Conservation (phyloP, 2,329 filamentous ascomycete genomes). For the Dichotomopilus funicola region DNA sequence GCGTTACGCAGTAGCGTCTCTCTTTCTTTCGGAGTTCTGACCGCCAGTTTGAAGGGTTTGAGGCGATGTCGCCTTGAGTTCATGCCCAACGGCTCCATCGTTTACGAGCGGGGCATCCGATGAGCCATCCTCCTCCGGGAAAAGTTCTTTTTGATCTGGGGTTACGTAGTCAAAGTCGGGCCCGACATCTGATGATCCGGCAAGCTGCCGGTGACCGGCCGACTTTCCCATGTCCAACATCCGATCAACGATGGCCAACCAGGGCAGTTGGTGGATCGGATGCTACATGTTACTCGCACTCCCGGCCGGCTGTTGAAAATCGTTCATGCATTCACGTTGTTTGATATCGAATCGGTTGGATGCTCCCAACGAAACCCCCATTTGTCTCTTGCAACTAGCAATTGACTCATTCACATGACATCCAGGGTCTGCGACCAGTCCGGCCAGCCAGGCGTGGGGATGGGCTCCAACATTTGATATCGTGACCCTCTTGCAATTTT, state of each 20-base stretch:
- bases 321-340: background rate
- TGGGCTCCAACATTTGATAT: conserved; percentile 1
- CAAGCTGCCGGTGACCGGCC: background rate
- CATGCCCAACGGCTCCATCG: conserved; percentile 2
- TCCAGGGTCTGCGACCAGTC: conserved; percentile 11
- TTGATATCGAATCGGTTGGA: background rate
- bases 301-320: background rate
- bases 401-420: conserved; percentile 14
- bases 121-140: no score
- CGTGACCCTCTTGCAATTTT: background rate
- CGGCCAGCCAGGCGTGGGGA: conserved; percentile 1
- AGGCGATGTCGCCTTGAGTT: conserved; percentile 2
- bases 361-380: background rate
- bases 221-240: no score
- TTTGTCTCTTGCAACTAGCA: background rate
- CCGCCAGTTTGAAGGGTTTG: conserved; percentile 5
- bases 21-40: conserved; percentile 2
- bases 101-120: no score
- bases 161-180: no score
- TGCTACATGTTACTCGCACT: background rate
- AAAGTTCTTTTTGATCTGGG: no score
- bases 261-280: no score
- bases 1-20: no score
- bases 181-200: background rate
- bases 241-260: no score